Conservation (phyloP, 495 filamentous ascomycete genomes). For the Aspergillus heteromorphus region DNA sequence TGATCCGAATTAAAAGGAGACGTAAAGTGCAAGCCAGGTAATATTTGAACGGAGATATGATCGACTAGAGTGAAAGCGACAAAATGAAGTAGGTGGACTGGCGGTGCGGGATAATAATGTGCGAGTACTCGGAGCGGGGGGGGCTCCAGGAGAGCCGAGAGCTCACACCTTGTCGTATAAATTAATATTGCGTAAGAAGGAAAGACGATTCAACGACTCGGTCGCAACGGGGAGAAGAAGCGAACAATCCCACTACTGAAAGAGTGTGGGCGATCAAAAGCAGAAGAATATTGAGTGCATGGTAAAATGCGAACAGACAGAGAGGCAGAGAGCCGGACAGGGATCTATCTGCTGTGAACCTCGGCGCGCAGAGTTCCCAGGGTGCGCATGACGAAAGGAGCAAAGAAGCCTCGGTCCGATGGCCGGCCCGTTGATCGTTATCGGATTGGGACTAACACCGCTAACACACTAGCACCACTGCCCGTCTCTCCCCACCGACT, state of each 20-base stretch:
- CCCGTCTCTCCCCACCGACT: constrained; percentile 17
- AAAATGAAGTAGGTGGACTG: neutral
- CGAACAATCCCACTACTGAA: neutral
- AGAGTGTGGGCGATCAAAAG: neutral
- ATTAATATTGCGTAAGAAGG: constrained; percentile 3
- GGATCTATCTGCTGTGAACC: constrained; percentile 18
- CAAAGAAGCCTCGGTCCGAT: constrained; percentile 38
- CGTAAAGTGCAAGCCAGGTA: neutral
- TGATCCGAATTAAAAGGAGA: no score
- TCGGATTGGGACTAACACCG: constrained; percentile 2
- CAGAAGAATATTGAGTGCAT: neutral
- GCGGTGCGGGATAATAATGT: neutral
- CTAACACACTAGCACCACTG: constrained; percentile 6
- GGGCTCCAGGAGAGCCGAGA: neutral
- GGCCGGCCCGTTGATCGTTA: constrained; percentile 1
- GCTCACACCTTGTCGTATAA: neutral
- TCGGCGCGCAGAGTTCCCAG: constrained; percentile 25
- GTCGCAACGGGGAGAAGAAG: neutral
- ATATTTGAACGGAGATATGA: neutral
- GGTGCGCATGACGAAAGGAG: constrained; percentile 26
- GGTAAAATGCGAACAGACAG: neutral
- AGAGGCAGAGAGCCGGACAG: constrained; percentile 6
- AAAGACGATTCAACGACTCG: neutral
- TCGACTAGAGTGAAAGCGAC: neutral
- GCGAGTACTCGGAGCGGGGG: neutral